Conservation (phyloP, 2,329 filamentous ascomycete species). For the Pestalotiopsis sp. region DNA sequence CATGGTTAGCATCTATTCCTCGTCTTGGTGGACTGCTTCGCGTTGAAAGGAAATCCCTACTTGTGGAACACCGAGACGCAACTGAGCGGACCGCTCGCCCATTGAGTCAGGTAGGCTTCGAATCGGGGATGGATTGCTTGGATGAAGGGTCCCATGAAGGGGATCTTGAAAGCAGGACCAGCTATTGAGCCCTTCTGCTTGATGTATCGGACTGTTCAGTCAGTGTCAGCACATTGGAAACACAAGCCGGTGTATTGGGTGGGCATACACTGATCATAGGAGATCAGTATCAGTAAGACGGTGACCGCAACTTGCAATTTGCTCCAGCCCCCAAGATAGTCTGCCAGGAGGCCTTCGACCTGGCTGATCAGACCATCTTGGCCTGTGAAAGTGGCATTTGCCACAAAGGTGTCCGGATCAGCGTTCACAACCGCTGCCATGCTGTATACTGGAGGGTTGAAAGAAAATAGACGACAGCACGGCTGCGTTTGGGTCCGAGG, state of each 20-base stretch:
- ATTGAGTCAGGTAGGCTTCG: slow-evolving; percentile 73
- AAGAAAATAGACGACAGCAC: background rate
- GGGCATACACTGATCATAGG: slow-evolving; percentile 7
- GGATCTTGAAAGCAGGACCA: slow-evolving; percentile 66
- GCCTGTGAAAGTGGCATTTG: background rate
- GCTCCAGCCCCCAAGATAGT: background rate
- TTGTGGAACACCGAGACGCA: slow-evolving; percentile 88
- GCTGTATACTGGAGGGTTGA: background rate
- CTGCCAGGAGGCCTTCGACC: background rate
- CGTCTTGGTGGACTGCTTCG: background rate
- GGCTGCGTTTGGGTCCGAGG: background rate
- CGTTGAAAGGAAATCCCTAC: slow-evolving; percentile 42
- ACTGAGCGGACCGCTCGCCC: slow-evolving; percentile 76
- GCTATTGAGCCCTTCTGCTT: slow-evolving; percentile 63
- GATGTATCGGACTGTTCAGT: slow-evolving; percentile 57
- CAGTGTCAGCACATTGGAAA: background rate
- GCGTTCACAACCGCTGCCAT: background rate
- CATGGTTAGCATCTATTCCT: background rate
- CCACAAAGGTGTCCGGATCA: background rate
- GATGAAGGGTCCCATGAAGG: slow-evolving; percentile 75
- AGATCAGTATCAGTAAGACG: background rate
- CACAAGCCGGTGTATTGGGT: background rate
- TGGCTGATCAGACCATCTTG: background rate
- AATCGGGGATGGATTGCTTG: slow-evolving; percentile 77
- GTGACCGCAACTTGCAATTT: slow-evolving; percentile 4